Percentiles rank a stretch among this genome's conserved stretches.
phyloP scores from a whole-genome alignment of 2,329 filamentous ascomycete genomes.

The Emergomyces orientalis region DNA sequence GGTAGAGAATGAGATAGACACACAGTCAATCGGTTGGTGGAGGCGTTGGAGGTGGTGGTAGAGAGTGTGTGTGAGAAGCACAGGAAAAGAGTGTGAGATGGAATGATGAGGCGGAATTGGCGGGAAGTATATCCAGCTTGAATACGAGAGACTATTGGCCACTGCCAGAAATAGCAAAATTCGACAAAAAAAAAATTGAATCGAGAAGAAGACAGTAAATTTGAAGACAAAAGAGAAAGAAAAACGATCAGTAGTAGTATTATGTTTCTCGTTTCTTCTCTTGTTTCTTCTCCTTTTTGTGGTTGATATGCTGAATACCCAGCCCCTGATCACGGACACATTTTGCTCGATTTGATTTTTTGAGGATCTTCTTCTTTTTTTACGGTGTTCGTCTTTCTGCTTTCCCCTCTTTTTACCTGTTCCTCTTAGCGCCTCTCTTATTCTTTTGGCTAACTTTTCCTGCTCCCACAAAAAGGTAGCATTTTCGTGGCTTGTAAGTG shows the following conservation, averaged over 20 bases:
- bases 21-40: neutral
- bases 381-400: neutral
- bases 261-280: too few species aligned
- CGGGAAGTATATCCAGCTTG: neutral
- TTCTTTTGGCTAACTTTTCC: neutral
- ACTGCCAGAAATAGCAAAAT: neutral
- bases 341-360: neutral
- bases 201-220: neutral
- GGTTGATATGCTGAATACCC: neutral
- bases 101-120: neutral
- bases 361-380: neutral
- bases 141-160: neutral
- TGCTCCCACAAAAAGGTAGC: neutral
- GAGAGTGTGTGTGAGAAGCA: too few species aligned
- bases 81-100: too few species aligned
- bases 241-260: neutral
- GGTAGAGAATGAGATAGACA: neutral
- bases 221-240: neutral
- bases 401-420: neutral
- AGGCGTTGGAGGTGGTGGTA: neutral
- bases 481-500: neutral
- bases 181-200: neutral
- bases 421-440: neutral
- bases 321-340: neutral
- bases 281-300: too few species aligned